Base-by-base conservation (phyloP, 2,329 filamentous ascomycete genomes). In the Ustulina deusta region DNA sequence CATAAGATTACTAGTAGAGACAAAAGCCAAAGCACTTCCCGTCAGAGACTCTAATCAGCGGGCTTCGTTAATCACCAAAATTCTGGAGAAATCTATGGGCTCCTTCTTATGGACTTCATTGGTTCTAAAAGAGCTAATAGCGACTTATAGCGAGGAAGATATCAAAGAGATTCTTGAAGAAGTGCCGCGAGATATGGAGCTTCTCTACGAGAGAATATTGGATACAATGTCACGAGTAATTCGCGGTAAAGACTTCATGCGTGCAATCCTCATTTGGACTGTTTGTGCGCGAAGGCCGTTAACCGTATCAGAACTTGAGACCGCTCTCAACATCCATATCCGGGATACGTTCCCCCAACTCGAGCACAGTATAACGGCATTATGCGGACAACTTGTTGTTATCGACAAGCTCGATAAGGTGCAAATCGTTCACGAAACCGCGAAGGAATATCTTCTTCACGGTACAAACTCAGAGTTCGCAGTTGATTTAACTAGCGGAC, bases 371-470 rank as follows among this genome's bases (percentile, higher is more conserved):
- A 63, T 63, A 36, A 25, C 17, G n/a, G 29, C 60, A n/a, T 7
- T 63, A 25, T 63, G 60, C 42, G 60, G 60, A 6, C 60, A 63
- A 15, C 11, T 63, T 2, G 29, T 63, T 15, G 49, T 63, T 9
- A 17, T 63, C 5, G 60, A 63, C 22, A 63, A 56, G 60, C 55
- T 56, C 10, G 7, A 25, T 1, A 63, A 27, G 20, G 22, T 63
- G 20, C 60, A 63, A 38, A 63, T 63, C 7, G 32, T 63, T 2
- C 60, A 57, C 49, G 60, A 56, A 22, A 63, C 60, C 40, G 60
- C 49, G 1, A 63, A 27, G 20, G 40, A 56, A 63, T 56, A 25
- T 22, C 60, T 63, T n/a, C 17, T 63, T 6, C 36, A 6, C 25
- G 22, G 11, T 6, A 55, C 42, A 10, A 63, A 11, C 36, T 63